Conservation (phyloP, 805 yeast species). For the Starmerella riodocensis region DNA sequence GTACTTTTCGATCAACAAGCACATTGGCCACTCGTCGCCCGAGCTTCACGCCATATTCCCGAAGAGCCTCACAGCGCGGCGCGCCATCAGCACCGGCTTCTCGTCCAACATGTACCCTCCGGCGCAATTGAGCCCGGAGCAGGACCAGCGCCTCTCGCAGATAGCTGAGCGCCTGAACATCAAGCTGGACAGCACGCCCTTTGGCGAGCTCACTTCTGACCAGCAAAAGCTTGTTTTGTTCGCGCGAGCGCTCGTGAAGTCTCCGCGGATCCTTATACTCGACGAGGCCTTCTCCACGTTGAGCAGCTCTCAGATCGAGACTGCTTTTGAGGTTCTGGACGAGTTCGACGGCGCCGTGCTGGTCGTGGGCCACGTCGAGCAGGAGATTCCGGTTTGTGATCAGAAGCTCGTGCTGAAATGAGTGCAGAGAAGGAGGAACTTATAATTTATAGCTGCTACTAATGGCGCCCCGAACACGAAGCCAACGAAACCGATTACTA, state of each 20-base stretch:
- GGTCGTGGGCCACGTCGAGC: conserved; percentile 67
- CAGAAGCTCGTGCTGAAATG: conserved; percentile 5
- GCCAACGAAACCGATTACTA: no score
- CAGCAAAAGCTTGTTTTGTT: conserved; percentile 70
- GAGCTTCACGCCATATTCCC: conserved; percentile 87
- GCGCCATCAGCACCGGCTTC: conserved; percentile 62
- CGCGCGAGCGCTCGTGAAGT: conserved; percentile 61
- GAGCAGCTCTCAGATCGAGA: conserved; percentile 48
- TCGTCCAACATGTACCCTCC: conserved; percentile 51
- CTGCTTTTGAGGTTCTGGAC: conserved; percentile 40
- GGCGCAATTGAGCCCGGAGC: conserved; percentile 29
- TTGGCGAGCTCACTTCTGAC: conserved; percentile 43
- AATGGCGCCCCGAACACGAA: no score
- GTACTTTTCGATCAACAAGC: conserved; percentile 63
- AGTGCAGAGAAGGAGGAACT: no score
- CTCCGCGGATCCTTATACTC: conserved; percentile 63
- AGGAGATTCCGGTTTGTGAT: conserved; percentile 68
- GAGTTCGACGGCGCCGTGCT: conserved; percentile 60
- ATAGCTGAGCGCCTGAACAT: conserved; percentile 37
- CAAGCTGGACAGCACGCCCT: conserved; percentile 26
- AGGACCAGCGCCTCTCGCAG: conserved; percentile 31
- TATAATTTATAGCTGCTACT: no score
- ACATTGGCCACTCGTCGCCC: conserved; percentile 82
- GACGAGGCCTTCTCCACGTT: conserved; percentile 92
- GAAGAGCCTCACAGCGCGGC: conserved; percentile 34